Evolutionary conservation across 345 rosid genomes (phyloP).

Genomic region (Heritiera littoralis): DNA sequence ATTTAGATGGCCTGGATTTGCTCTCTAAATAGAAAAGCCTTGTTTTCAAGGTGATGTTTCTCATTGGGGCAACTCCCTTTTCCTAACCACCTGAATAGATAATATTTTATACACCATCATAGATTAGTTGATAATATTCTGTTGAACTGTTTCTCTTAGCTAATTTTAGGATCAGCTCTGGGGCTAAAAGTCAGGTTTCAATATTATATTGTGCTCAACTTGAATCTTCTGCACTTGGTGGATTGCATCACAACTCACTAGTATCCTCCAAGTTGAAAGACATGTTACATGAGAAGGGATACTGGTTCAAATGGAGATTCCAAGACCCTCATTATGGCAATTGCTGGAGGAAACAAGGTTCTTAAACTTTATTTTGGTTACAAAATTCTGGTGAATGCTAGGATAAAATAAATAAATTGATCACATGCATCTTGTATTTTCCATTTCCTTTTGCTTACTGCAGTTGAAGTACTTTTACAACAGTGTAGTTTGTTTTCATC

Average conservation of each 20-base stretch:
- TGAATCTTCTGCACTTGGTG: background rate
- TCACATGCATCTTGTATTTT: background rate
- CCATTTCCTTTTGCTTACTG: background rate
- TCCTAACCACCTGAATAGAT: background rate
- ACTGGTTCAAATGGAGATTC: background rate
- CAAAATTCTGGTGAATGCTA: background rate
- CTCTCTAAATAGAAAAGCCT: background rate
- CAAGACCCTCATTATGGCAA: background rate
- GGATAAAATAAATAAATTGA: background rate
- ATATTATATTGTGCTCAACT: too few relatives aligned
- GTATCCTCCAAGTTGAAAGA: background rate
- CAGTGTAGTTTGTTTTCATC: background rate
- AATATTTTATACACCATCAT: background rate
- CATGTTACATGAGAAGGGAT: background rate
- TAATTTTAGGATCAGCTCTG: background rate
- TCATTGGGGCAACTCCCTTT: background rate
- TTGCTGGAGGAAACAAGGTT: background rate
- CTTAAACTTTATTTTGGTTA: background rate
- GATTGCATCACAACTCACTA: background rate
- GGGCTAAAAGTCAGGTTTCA: too few relatives aligned
- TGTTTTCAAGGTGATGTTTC: background rate
- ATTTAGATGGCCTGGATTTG: background rate
- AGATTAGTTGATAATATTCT: background rate
- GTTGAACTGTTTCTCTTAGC: background rate
- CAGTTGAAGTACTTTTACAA: background rate